phyloP scores from a whole-genome alignment of 2,329 filamentous ascomycete genomes.

The Canariomyces notabilis region DNA sequence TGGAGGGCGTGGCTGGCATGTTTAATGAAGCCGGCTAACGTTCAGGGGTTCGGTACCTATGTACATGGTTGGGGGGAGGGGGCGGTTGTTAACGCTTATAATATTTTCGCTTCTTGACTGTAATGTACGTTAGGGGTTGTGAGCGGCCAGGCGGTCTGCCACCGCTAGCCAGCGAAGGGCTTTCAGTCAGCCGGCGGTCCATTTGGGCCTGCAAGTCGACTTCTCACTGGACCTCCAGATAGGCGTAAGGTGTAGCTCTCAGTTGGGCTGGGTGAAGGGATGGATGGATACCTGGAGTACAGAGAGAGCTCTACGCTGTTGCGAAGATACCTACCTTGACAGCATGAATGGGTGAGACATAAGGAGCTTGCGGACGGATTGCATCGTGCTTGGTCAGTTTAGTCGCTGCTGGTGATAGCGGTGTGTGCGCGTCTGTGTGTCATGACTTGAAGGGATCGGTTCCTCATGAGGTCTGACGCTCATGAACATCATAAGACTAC shows the following conservation, averaged over 20 bases:
- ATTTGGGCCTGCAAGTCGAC: background rate
- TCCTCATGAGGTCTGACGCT: no score
- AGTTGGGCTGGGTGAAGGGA: background rate
- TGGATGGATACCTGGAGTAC: conserved; percentile 8
- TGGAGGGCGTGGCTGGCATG: conserved; percentile 52
- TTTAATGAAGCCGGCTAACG: conserved; percentile 32
- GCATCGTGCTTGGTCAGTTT: background rate
- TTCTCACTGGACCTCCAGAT: no score
- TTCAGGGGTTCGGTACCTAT: background rate
- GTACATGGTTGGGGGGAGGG: background rate
- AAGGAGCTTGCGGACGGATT: background rate
- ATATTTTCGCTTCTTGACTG: no score
- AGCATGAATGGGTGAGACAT: background rate
- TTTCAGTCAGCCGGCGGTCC: background rate
- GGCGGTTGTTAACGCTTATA: background rate
- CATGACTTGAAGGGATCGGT: no score
- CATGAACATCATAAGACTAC: no score
- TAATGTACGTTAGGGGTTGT: background rate
- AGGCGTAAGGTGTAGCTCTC: background rate
- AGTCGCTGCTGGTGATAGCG: background rate
- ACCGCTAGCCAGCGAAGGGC: background rate
- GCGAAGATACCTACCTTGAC: no score
- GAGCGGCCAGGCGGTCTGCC: background rate
- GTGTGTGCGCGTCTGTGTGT: background rate
- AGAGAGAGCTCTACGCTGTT: background rate